Evolutionary conservation across 129 eudicot species (phyloP).

Genomic region (Pittosporum tobira): DNA sequence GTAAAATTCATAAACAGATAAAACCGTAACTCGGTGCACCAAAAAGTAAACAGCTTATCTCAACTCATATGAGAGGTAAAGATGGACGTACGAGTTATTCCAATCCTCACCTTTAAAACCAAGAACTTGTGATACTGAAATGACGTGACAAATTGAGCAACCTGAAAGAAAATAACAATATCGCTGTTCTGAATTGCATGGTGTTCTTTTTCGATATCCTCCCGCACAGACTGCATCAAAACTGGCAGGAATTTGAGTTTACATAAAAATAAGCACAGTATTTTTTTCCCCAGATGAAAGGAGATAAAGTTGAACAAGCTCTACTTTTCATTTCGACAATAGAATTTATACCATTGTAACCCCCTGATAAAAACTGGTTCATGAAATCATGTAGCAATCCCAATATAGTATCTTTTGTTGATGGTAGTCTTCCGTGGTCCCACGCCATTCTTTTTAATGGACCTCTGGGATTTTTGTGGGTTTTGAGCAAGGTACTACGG

Average conservation of each 20-base stretch:
- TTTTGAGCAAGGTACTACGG: constrained; percentile 42
- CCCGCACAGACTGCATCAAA: constrained; percentile 83
- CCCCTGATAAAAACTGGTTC: constrained; percentile 65
- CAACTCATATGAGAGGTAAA: neutral
- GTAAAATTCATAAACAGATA: neutral
- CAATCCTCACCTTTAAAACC: constrained; percentile 38
- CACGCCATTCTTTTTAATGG: constrained; percentile 58
- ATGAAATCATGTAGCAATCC: constrained; percentile 53
- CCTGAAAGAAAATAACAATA: constrained; percentile 68
- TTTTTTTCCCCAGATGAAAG: constrained; percentile 1
- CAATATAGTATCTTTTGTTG: constrained; percentile 49
- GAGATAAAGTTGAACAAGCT: neutral
- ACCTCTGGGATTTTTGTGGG: constrained; percentile 48
- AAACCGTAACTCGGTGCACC: neutral
- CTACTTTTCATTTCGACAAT: neutral
- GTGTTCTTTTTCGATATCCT: constrained; percentile 86
- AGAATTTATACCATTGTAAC: constrained; percentile 62
- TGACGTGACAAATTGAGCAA: constrained; percentile 73
- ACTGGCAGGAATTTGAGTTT: constrained; percentile 31
- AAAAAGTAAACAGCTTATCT: neutral
- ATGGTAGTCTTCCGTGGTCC: constrained; percentile 60
- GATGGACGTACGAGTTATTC: constrained; percentile 4
- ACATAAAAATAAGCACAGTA: constrained; percentile 19
- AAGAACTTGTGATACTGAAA: constrained; percentile 64
- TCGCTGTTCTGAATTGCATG: constrained; percentile 65